These are phyloP conservation scores for Crucibulum laeve DNA, from an alignment of 768 basidiomycete species.

Conservation along the genomic window DNA sequence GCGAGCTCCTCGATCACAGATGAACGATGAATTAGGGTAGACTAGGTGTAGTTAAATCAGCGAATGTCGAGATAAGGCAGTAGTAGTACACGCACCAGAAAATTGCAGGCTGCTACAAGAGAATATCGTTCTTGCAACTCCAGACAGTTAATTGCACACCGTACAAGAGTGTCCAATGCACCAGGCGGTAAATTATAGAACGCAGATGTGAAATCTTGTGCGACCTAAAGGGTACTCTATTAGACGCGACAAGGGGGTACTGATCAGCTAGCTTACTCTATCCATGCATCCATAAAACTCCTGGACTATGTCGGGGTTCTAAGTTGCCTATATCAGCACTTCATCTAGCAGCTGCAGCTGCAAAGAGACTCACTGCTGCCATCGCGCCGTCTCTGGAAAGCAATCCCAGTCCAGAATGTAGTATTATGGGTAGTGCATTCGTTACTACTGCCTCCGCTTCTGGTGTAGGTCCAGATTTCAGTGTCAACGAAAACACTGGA, in stretches of 20 bases:
- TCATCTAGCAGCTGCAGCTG: neutral
- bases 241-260: slow-evolving; percentile 41
- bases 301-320: slow-evolving; percentile 93
- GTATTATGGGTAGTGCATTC: slow-evolving; percentile 48
- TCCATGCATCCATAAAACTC: slow-evolving; percentile 85
- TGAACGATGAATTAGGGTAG: slow-evolving; percentile 62
- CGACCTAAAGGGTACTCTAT: slow-evolving; percentile 17
- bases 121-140: slow-evolving; percentile 82
- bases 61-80: neutral
- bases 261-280: slow-evolving; percentile 57
- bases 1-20: slow-evolving; percentile 59
- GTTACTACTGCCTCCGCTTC: slow-evolving; percentile 57
- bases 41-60: slow-evolving; percentile 30
- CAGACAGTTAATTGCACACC: slow-evolving; percentile 63
- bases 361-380: slow-evolving; percentile 53
- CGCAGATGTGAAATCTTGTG: slow-evolving; percentile 53
- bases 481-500: slow-evolving; percentile 43
- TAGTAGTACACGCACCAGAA: slow-evolving; percentile 54
- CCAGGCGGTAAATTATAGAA: slow-evolving; percentile 64
- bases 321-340: neutral
- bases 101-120: slow-evolving; percentile 75
- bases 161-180: slow-evolving; percentile 63
- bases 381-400: slow-evolving; percentile 60
- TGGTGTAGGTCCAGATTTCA: slow-evolving; percentile 48
- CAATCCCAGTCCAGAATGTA: slow-evolving; percentile 51